Evolutionary conservation across 805 yeast genomes (phyloP).

Genomic region (Scheffersomyces coipomensis): DNA sequence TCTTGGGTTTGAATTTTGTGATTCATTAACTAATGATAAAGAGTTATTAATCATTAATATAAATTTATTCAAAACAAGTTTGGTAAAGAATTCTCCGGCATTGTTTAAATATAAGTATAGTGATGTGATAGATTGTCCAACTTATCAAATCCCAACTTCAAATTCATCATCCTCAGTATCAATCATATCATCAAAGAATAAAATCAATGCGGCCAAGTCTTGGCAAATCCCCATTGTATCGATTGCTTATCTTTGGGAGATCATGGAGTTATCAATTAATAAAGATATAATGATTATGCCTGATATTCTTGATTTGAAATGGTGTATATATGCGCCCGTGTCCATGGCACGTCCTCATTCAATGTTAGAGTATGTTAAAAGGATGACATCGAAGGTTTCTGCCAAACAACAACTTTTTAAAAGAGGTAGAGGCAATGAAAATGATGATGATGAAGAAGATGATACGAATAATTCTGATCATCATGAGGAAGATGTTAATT

Average conservation of each 20-base stretch:
- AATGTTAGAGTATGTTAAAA: conserved; percentile 9
- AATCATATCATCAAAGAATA: conserved; percentile 46
- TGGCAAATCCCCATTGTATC: conserved; percentile 62
- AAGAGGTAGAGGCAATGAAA: neutral
- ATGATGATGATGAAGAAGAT: neutral
- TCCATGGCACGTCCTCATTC: conserved; percentile 7
- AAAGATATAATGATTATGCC: conserved; percentile 25
- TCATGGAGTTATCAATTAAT: conserved; percentile 31
- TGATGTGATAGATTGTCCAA: conserved; percentile 35
- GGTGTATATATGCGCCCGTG: conserved; percentile 57
- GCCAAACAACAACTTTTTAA: neutral
- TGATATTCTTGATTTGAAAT: conserved; percentile 42
- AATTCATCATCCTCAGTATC: conserved; percentile 32
- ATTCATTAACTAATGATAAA: conserved; percentile 47
- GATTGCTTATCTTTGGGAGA: conserved; percentile 53
- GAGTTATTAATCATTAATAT: conserved; percentile 59
- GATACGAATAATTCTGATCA: neutral
- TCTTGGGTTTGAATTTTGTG: conserved; percentile 51
- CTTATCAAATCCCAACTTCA: conserved; percentile 18
- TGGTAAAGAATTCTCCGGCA: conserved; percentile 37
- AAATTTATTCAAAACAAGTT: conserved; percentile 39
- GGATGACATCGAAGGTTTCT: neutral
- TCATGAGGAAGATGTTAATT: neutral
- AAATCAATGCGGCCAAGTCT: conserved; percentile 55
- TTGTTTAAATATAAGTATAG: conserved; percentile 35